A percentile compares a stretch with the other conserved stretches of the same genome.
Evolutionary conservation across 1,284 basidiomycete genomes (phyloP).

Genomic region (Heterobasidion parviporum): DNA sequence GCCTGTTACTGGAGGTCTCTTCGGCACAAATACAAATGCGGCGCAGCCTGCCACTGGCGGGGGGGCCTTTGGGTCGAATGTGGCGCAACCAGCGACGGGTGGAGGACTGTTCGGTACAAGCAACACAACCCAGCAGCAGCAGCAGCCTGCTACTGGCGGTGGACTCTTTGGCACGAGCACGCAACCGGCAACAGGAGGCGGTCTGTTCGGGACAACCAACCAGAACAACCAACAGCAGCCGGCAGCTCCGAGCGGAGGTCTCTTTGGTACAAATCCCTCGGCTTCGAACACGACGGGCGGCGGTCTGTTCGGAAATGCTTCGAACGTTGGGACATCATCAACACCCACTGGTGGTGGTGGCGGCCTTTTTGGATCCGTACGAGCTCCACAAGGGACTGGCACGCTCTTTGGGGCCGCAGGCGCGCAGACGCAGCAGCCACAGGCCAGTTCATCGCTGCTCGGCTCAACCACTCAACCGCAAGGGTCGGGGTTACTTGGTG

Average conservation of each 20-base stretch:
- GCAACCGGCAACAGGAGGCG: constrained; percentile 14
- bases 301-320: constrained; percentile 10
- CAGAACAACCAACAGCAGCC: constrained; percentile 10
- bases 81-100: constrained; percentile 13
- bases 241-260: constrained; percentile 16
- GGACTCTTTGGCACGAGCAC: constrained; percentile 20
- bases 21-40: constrained; percentile 12
- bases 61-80: constrained; percentile 20
- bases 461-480: constrained; percentile 9
- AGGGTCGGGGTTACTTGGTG: constrained; percentile 13
- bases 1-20: constrained; percentile 9
- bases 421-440: constrained; percentile 13
- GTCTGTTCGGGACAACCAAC: constrained; percentile 25
- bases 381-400: constrained; percentile 19
- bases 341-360: constrained; percentile 9
- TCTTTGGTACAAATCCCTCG: constrained; percentile 16
- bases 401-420: constrained; percentile 26
- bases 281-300: constrained; percentile 18
- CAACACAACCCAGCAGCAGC: constrained; percentile 8
- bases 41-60: constrained; percentile 16
- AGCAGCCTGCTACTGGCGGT: constrained; percentile 16
- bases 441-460: neutral
- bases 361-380: constrained; percentile 17
- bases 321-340: neutral
- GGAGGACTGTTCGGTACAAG: constrained; percentile 28